Conservation (phyloP, 2,329 filamentous ascomycete species). For the Alternaria rosae region DNA sequence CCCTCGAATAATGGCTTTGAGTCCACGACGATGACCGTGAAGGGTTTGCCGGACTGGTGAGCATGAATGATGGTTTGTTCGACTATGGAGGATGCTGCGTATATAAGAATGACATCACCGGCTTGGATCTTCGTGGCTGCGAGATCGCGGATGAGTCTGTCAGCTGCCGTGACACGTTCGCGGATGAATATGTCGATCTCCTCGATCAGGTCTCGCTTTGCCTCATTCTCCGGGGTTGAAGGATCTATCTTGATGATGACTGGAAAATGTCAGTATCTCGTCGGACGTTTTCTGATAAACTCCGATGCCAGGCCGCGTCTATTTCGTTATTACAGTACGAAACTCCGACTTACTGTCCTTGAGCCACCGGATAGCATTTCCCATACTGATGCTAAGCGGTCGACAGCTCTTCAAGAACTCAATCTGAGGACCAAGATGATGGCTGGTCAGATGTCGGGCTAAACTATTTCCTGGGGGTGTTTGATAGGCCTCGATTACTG, state of each 20-base stretch:
- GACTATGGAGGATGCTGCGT: conserved; percentile 84
- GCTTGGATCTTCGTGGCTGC: conserved; percentile 78
- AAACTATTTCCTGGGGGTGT: conserved; percentile 86
- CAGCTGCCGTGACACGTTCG: conserved; percentile 87
- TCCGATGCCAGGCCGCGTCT: background rate
- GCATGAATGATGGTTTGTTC: conserved; percentile 82
- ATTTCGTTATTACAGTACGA: background rate
- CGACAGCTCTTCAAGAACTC: conserved; percentile 92
- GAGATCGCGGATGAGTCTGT: conserved; percentile 81
- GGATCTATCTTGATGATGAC: conserved; percentile 91
- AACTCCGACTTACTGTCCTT: conserved; percentile 66
- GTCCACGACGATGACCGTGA: conserved; percentile 86
- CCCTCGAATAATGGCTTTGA: conserved; percentile 74
- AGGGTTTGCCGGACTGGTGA: conserved; percentile 71
- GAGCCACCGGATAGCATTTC: conserved; percentile 92
- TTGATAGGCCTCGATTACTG: conserved; percentile 90
- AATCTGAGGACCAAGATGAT: conserved; percentile 92
- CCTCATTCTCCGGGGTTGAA: conserved; percentile 79
- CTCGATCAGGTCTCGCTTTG: conserved; percentile 78
- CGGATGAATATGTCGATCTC: conserved; percentile 89
- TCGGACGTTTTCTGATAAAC: background rate
- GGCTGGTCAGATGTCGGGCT: conserved; percentile 87
- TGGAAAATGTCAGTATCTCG: conserved; percentile 13
- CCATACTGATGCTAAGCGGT: conserved; percentile 96
- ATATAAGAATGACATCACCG: conserved; percentile 85